A percentile compares a stretch with the other conserved stretches of the same genome.
phyloP scores from a whole-genome alignment of 2,329 filamentous ascomycete genomes.

The Beauveria asiatica region DNA sequence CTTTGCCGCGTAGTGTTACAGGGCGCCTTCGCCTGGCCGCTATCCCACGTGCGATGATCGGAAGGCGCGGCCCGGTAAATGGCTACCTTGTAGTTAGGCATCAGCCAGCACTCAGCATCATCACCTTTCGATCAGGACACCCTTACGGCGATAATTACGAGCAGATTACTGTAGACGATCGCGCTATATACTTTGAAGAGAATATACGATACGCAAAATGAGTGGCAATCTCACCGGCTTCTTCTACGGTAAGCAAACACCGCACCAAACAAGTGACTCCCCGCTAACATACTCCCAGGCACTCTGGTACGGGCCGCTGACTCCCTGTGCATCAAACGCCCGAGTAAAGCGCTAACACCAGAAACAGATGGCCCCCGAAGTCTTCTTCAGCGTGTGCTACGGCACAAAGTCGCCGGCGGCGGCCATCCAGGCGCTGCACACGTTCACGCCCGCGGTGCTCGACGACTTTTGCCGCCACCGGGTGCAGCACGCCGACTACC shows the following conservation, averaged over 20 bases:
- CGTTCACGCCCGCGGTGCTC: conserved; percentile 66
- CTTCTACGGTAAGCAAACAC: conserved; percentile 44
- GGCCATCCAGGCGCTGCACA: conserved; percentile 46
- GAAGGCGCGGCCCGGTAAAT: neutral
- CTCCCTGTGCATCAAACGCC: neutral
- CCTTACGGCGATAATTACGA: neutral
- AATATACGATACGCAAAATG: conserved; percentile 21
- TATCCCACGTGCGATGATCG: conserved; percentile 4
- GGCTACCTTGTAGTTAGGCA: neutral
- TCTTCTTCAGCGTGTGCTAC: conserved; percentile 81
- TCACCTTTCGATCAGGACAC: neutral
- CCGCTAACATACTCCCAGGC: conserved; percentile 17
- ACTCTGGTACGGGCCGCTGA: conserved; percentile 24
- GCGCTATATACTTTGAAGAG: neutral
- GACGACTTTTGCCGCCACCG: conserved; percentile 62
- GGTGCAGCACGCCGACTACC: conserved; percentile 67
- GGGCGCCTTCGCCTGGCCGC: neutral
- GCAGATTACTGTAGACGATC: neutral
- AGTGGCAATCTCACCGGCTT: conserved; percentile 40
- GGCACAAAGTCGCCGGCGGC: conserved; percentile 41
- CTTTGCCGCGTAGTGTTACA: neutral
- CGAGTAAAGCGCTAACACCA: conserved; percentile 2
- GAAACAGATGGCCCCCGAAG: conserved; percentile 65
- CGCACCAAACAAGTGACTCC: neutral
- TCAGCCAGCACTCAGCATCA: neutral